Base-by-base conservation (phyloP, 1,139 yeast species). In the Geotrichum carabidarum region DNA sequence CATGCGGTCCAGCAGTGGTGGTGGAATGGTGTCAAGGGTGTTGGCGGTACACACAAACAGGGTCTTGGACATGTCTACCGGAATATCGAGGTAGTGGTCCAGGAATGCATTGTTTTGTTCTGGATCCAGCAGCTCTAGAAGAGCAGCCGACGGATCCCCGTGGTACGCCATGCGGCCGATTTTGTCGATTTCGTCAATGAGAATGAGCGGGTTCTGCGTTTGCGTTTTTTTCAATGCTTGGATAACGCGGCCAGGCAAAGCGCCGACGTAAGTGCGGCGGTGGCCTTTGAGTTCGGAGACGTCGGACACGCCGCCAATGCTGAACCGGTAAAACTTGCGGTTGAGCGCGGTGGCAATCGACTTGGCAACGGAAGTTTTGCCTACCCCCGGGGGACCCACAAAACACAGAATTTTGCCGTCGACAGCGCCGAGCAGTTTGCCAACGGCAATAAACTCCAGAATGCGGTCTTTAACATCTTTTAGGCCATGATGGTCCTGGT, bases 341-440 rank as follows among this genome's bases (percentile, higher is more conserved):
- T 86, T 82, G 63, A 93, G 78, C 0, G 97, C 84, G 63, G 86
- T 85, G 7, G 98, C 97, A 67, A 93, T 89, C 0, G 96, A 89
- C 69, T 84, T 86, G 59, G 97, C 98, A 65, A 93, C 86, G 0
- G 96, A 89, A 0, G 99, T 93, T 69, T 93, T 93, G 71, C 99
- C 99, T 31, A 95, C 96, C 73, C 99, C 99, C 2, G 99, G 99
- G 15, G 98, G 98, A 22, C 99, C 99, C 47, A 89, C 95, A 64
- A 93, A 84, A 74, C 98, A 90, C 56, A 93, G 77, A 56, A 93
- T 93, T 70, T 90, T 90, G 67, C 97, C 98, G 65, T 89, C 94
- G 18, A 90, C 94, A 60, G 88, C 85, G 52, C 96, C 96, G 15
- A 87, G 75, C 36, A 88, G 77, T 65, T 85, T 86, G 48, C 95